Evolutionary conservation across 129 eudicot species (phyloP).

Genomic region (Heracleum sosnowskyi): DNA sequence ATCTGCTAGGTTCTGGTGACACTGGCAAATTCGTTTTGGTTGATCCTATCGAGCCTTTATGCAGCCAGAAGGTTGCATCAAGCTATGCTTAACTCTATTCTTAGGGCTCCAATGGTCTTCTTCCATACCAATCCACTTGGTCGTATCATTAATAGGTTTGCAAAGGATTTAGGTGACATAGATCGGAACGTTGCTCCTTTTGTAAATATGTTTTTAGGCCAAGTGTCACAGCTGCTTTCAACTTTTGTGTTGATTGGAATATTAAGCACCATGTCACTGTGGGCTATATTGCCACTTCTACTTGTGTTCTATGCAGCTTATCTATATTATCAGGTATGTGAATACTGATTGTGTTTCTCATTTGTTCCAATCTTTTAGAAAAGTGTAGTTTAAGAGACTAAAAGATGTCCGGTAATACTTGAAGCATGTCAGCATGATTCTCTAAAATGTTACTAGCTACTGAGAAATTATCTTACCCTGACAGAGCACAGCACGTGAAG

Average conservation of each 20-base stretch:
- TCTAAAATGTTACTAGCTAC: not conserved
- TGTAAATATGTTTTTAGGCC: conserved; percentile 68
- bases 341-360: not conserved
- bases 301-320: conserved; percentile 82
- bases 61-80: conserved; percentile 83
- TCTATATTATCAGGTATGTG: conserved; percentile 81
- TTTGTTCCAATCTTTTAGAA: not conserved
- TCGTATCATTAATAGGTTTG: conserved; percentile 81
- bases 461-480: conserved; percentile 1
- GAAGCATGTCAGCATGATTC: not conserved
- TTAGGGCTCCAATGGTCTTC: conserved; percentile 96
- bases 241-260: conserved; percentile 86
- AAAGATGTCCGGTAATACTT: not conserved
- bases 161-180: conserved; percentile 89
- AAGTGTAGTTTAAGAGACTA: not conserved
- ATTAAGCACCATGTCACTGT: conserved; percentile 80
- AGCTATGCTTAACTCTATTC: conserved; percentile 64
- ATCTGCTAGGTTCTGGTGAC: conserved; percentile 69
- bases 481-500: conserved; percentile 97
- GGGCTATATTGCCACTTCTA: conserved; percentile 96
- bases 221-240: conserved; percentile 72
- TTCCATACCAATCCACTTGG: conserved; percentile 96
- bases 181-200: conserved; percentile 76
- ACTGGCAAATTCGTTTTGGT: conserved; percentile 79
- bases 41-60: conserved; percentile 76